These are phyloP conservation scores for Alnus rubra DNA, from an alignment of 306 rosid genomes.

Conservation along the genomic window DNA sequence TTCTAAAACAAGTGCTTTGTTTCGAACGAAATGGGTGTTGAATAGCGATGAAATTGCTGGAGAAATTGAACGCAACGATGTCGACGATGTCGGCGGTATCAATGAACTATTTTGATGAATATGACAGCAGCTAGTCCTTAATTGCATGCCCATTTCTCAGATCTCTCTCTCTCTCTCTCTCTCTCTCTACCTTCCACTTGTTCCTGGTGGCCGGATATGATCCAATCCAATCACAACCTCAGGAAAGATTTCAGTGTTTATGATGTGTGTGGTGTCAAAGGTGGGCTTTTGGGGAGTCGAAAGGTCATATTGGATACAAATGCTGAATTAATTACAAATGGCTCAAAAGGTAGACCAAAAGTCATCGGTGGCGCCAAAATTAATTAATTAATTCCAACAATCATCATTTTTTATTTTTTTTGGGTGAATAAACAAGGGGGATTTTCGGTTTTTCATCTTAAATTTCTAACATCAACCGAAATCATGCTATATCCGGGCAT, in stretches of 20 bases:
- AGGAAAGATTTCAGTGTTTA: background rate
- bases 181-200: background rate
- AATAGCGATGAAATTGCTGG: conserved; percentile 3
- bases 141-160: conserved; percentile 19
- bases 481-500: no score
- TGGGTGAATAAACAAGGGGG: no score
- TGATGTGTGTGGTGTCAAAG: background rate
- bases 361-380: no score
- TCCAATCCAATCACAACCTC: background rate
- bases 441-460: no score
- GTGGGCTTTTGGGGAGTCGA: conserved; percentile 42
- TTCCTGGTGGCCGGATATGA: background rate
- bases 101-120: background rate
- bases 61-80: conserved; percentile 16
- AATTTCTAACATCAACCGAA: no score
- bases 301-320: conserved; percentile 27
- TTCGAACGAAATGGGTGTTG: background rate
- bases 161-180: background rate
- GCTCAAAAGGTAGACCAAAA: no score
- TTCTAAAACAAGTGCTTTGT: background rate
- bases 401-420: no score
- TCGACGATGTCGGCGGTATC: background rate
- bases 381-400: no score
- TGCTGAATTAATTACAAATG: no score
- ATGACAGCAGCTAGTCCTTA: background rate